These are phyloP conservation scores for Agrocybe pediades DNA, from an alignment of 768 basidiomycete species.

Conservation along the genomic window DNA sequence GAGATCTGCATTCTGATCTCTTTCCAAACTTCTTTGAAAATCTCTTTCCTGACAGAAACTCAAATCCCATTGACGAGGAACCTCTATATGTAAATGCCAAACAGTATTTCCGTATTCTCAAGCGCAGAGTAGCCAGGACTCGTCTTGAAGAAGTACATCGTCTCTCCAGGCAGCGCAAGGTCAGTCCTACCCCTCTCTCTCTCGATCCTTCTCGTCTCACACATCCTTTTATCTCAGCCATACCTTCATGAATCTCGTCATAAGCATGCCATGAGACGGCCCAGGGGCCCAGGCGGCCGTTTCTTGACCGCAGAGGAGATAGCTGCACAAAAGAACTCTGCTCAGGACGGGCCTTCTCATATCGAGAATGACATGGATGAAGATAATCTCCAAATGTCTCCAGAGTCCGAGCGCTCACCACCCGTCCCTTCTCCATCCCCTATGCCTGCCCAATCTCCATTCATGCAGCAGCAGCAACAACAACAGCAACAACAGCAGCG, in stretches of 20 bases:
- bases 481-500: too few relatives aligned
- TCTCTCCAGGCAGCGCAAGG: slow-evolving; percentile 92
- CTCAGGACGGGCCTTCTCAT: slow-evolving; percentile 26
- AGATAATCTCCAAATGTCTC: slow-evolving; percentile 24
- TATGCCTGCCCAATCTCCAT: slow-evolving; percentile 12
- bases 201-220: slow-evolving; percentile 5
- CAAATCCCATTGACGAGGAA: slow-evolving; percentile 78
- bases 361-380: slow-evolving; percentile 48
- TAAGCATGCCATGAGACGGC: slow-evolving; percentile 96
- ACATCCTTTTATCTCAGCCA: slow-evolving; percentile 53
- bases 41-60: slow-evolving; percentile 24
- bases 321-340: slow-evolving; percentile 68
- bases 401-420: slow-evolving; percentile 15
- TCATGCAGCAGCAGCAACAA: slow-evolving; percentile 19
- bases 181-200: slow-evolving; percentile 25
- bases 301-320: slow-evolving; percentile 98
- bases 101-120: slow-evolving; percentile 98
- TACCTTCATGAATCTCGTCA: slow-evolving; percentile 98
- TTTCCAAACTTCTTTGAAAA: slow-evolving; percentile 31
- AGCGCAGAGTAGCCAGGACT: slow-evolving; percentile 88
- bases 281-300: slow-evolving; percentile 94
- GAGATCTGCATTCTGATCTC: slow-evolving; percentile 24
- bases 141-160: slow-evolving; percentile 93
- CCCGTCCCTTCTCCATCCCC: slow-evolving; percentile 19
- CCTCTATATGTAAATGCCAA: slow-evolving; percentile 99